phyloP scores from a whole-genome alignment of 768 basidiomycete genomes.

The Boletus vinaceobasis region DNA sequence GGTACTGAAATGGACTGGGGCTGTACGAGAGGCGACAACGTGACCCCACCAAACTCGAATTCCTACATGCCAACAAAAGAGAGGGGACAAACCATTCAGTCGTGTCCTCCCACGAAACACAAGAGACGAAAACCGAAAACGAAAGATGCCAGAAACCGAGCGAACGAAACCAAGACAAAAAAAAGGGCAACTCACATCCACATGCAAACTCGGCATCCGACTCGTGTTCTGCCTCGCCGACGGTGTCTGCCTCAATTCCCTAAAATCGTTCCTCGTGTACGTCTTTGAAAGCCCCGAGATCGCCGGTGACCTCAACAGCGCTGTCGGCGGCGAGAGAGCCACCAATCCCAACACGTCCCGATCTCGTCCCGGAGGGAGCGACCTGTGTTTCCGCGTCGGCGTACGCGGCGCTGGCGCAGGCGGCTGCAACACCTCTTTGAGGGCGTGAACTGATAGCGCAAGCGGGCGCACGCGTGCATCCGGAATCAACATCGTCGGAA shows the following conservation, averaged over 20 bases:
- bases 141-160: too few species aligned
- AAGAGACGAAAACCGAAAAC: neutral
- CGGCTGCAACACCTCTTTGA: slow-evolving; percentile 48
- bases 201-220: slow-evolving; percentile 82
- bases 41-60: slow-evolving; percentile 31
- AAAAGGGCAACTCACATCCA: slow-evolving; percentile 49
- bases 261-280: slow-evolving; percentile 78
- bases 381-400: slow-evolving; percentile 41
- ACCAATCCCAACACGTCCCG: slow-evolving; percentile 48
- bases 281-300: slow-evolving; percentile 80
- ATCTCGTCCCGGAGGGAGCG: slow-evolving; percentile 25
- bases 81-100: neutral
- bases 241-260: slow-evolving; percentile 65
- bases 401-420: slow-evolving; percentile 45
- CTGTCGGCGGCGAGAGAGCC: slow-evolving; percentile 65
- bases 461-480: slow-evolving; percentile 29
- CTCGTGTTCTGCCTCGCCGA: slow-evolving; percentile 71
- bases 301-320: slow-evolving; percentile 66
- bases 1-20: slow-evolving; percentile 19
- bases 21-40: slow-evolving; percentile 31
- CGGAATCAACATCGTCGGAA: slow-evolving; percentile 33
- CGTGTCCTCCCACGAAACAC: neutral
- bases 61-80: slow-evolving; percentile 20
- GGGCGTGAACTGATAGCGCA: slow-evolving; percentile 42
- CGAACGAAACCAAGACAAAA: slow-evolving; percentile 3